phyloP scores from a whole-genome alignment of 306 rosid species.

The Lablab purpureus region DNA sequence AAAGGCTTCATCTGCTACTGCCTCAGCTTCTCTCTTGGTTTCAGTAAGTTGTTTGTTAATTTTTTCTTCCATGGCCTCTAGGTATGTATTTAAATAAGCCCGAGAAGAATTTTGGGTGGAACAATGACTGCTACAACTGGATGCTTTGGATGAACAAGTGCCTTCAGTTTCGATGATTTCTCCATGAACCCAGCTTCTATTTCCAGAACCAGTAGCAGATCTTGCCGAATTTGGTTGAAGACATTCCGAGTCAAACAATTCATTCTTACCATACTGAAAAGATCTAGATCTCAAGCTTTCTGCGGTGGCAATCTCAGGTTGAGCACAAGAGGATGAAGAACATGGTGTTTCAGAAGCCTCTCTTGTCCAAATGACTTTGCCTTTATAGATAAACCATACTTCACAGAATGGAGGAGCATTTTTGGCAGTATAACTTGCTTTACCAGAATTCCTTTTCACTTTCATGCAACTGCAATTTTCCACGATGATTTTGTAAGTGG shows the following conservation, averaged over 20 bases:
- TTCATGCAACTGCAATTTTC: slow-evolving; percentile 68
- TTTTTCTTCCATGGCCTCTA: slow-evolving; percentile 58
- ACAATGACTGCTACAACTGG: slow-evolving; percentile 49
- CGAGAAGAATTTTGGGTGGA: slow-evolving; percentile 59
- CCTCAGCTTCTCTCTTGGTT: slow-evolving; percentile 61
- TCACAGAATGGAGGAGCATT: slow-evolving; percentile 79
- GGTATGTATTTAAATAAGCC: slow-evolving; percentile 49
- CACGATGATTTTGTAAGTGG: slow-evolving; percentile 42
- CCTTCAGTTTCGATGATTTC: slow-evolving; percentile 49
- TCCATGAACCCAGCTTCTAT: slow-evolving; percentile 47
- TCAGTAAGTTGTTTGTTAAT: slow-evolving; percentile 55
- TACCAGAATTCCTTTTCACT: slow-evolving; percentile 75
- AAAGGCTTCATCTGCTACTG: slow-evolving; percentile 51
- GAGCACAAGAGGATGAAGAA: slow-evolving; percentile 53
- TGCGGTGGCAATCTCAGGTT: slow-evolving; percentile 49
- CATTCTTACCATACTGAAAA: slow-evolving; percentile 50
- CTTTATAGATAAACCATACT: slow-evolving; percentile 84
- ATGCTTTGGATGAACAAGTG: slow-evolving; percentile 51
- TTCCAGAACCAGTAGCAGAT: slow-evolving; percentile 42
- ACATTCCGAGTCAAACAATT: slow-evolving; percentile 44
- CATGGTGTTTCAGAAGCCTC: slow-evolving; percentile 69
- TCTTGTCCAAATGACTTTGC: slow-evolving; percentile 82
- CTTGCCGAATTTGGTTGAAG: slow-evolving; percentile 53
- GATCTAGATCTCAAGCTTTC: slow-evolving; percentile 53
- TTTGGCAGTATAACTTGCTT: slow-evolving; percentile 78